phyloP scores from a whole-genome alignment of 225 moss, liverwort and hornwort species.

The Rhytidiadelphus loreus region DNA sequence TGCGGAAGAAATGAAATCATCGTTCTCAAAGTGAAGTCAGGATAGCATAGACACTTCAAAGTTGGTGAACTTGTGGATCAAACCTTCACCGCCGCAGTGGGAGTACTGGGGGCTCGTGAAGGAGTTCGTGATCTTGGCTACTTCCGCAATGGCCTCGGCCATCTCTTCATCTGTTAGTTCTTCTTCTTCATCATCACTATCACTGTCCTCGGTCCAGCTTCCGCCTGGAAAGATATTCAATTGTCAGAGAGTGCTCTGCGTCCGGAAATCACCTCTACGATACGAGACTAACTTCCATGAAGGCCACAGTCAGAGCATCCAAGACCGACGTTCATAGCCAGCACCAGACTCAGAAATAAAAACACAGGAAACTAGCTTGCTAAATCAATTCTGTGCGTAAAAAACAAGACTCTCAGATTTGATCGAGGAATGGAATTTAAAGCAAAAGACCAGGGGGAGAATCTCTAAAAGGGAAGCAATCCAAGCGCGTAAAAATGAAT shows the following conservation, averaged over 20 bases:
- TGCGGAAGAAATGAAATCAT: background rate
- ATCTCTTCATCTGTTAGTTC: conserved; percentile 38
- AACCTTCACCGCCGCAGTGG: conserved; percentile 21
- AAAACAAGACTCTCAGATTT: background rate
- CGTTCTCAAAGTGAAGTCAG: background rate
- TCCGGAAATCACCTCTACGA: background rate
- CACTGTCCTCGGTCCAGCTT: conserved; percentile 43
- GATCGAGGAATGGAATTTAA: background rate
- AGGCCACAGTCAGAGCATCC: background rate
- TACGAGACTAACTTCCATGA: background rate
- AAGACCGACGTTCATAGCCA: too few relatives aligned
- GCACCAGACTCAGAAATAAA: background rate
- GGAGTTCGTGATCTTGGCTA: conserved; percentile 10
- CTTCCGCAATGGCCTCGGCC: conserved; percentile 42
- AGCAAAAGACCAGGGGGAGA: background rate
- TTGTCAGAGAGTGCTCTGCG: background rate
- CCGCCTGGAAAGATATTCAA: conserved; percentile 7
- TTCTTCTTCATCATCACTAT: conserved; percentile 42
- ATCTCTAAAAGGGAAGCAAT: background rate
- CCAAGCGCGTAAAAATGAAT: background rate
- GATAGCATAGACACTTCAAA: conserved; percentile 41
- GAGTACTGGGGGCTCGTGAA: background rate
- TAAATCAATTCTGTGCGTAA: background rate
- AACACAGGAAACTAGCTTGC: background rate
- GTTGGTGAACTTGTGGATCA: conserved; percentile 25